Evolutionary conservation across 2,329 filamentous ascomycete genomes (phyloP).

Genomic region (Fusarium nygamai): DNA sequence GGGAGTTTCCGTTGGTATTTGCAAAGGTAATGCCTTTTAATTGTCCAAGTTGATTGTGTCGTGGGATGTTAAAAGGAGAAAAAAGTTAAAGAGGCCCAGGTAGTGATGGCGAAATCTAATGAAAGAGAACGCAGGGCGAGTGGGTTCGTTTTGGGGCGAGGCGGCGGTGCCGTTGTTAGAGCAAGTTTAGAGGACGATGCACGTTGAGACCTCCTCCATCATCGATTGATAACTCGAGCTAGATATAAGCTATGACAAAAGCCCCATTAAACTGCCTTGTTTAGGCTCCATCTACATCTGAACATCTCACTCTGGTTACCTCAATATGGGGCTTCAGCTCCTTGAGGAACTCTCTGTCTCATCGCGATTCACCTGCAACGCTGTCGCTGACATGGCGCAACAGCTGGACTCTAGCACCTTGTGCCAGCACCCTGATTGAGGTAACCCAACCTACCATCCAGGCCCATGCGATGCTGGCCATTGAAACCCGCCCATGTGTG

Average conservation of each 20-base stretch:
- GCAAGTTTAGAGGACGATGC: slow-evolving; percentile 24
- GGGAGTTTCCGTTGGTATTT: background rate
- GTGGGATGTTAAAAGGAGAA: background rate
- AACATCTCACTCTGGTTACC: slow-evolving; percentile 4
- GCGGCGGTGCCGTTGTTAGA: slow-evolving; percentile 24
- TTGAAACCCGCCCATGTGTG: slow-evolving; percentile 30
- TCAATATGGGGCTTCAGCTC: slow-evolving; percentile 32
- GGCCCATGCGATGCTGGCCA: slow-evolving; percentile 6
- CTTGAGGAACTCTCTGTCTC: slow-evolving; percentile 12
- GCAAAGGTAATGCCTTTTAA: slow-evolving; percentile 7
- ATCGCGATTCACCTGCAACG: slow-evolving; percentile 1
- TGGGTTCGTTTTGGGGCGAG: slow-evolving; percentile 34
- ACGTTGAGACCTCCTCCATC: slow-evolving; percentile 16
- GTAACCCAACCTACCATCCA: slow-evolving; percentile 20
- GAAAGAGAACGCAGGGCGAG: slow-evolving; percentile 11
- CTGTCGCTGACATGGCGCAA: slow-evolving; percentile 11
- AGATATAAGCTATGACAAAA: slow-evolving; percentile 24
- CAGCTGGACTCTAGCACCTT: slow-evolving; percentile 1
- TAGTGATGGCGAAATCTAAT: slow-evolving; percentile 27
- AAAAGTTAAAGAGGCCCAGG: background rate
- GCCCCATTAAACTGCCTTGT: slow-evolving; percentile 24
- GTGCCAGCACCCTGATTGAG: slow-evolving; percentile 23
- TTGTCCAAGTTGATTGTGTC: slow-evolving; percentile 4
- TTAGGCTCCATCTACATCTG: slow-evolving; percentile 9
- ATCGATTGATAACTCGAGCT: slow-evolving; percentile 36